These are phyloP conservation scores for Phytophthora aleatoria DNA, from an alignment of 352 stramenopile species.

Conservation along the genomic window DNA sequence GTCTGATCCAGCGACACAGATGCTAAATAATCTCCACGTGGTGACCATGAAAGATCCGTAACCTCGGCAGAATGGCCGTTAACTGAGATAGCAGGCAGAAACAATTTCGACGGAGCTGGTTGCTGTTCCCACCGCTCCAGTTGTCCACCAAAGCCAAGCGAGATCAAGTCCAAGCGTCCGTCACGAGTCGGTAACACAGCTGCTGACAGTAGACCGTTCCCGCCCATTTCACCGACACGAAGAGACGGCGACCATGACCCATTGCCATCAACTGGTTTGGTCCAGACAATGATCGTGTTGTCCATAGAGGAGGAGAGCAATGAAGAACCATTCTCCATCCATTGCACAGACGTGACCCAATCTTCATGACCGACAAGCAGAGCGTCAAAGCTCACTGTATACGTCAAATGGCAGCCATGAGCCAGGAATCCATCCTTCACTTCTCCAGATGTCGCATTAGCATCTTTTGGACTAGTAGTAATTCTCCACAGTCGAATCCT, in stretches of 20 bases:
- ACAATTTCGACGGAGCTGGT: slow-evolving; percentile 49
- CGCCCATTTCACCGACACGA: slow-evolving; percentile 62
- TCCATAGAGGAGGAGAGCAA: slow-evolving; percentile 81
- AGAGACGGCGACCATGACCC: slow-evolving; percentile 51
- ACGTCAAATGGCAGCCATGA: slow-evolving; percentile 19
- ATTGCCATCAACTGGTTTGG: slow-evolving; percentile 21
- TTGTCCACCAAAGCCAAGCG: slow-evolving; percentile 66
- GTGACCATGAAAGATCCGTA: slow-evolving; percentile 73
- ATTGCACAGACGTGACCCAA: slow-evolving; percentile 79
- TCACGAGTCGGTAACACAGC: slow-evolving; percentile 36
- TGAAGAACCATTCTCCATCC: slow-evolving; percentile 34
- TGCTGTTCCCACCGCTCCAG: slow-evolving; percentile 73
- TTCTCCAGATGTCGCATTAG: slow-evolving; percentile 2
- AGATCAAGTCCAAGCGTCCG: slow-evolving; percentile 52
- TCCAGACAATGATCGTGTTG: slow-evolving; percentile 78
- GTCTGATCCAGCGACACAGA: slow-evolving; percentile 83
- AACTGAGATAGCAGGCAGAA: slow-evolving; percentile 52
- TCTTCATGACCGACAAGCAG: slow-evolving; percentile 78
- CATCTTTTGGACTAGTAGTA: slow-evolving; percentile 9
- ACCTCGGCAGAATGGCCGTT: slow-evolving; percentile 63
- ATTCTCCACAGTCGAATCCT: slow-evolving; percentile 76
- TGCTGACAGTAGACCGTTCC: slow-evolving; percentile 57
- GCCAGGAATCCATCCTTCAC: slow-evolving; percentile 45
- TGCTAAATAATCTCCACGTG: slow-evolving; percentile 62
- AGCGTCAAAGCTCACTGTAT: slow-evolving; percentile 68